Conservation (phyloP, 441 rosid species). For the Corymbia citriodora region DNA sequence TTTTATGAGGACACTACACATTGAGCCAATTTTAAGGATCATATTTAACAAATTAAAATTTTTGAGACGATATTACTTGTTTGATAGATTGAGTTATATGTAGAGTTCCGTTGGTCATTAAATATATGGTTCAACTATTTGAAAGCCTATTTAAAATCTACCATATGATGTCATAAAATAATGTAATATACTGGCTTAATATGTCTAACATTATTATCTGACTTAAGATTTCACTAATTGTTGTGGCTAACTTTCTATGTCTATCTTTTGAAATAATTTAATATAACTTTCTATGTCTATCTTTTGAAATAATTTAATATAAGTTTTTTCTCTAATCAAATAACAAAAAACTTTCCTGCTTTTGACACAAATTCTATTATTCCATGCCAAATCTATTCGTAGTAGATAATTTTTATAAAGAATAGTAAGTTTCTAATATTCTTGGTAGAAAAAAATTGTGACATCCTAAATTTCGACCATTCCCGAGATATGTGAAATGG, state of each 20-base stretch:
- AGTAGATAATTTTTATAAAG: no score
- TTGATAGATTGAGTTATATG: not conserved
- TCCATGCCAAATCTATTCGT: no score
- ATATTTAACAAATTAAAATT: no score
- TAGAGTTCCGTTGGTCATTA: rapidly evolving
- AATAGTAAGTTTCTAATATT: no score
- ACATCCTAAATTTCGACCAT: no score
- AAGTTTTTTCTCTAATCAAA: not conserved
- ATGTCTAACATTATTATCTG: not conserved
- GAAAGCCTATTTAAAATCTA: not conserved
- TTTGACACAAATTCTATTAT: not conserved
- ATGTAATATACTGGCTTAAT: not conserved
- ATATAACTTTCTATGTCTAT: not conserved
- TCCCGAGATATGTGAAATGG: no score
- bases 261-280: no score
- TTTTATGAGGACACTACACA: no score
- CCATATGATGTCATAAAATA: not conserved
- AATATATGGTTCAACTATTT: not conserved
- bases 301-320: not conserved
- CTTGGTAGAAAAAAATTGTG: no score
- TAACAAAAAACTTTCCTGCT: not conserved
- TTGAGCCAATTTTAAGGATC: no score
- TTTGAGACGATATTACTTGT: no score
- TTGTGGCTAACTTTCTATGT: not conserved
- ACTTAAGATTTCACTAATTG: not conserved